Evolutionary conservation across 1,284 basidiomycete species (phyloP).

Genomic region (Ustilago vetiveriae): DNA sequence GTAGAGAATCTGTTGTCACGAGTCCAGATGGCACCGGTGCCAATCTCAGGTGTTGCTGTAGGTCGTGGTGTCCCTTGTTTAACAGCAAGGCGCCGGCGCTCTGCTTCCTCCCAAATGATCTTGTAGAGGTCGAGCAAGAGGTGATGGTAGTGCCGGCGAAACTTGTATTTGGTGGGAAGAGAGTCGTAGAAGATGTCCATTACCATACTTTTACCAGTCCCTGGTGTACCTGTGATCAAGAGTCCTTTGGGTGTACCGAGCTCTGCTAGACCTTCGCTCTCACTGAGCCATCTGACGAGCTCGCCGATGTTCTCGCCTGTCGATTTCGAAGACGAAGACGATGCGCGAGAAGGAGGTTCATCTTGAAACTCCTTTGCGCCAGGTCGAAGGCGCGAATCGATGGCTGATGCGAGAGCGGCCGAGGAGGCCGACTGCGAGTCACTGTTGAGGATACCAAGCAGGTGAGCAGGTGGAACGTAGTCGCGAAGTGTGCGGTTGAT

Average conservation of each 20-base stretch:
- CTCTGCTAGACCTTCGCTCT: slow-evolving; percentile 73
- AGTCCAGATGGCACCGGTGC: slow-evolving; percentile 66
- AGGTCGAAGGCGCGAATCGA: slow-evolving; percentile 23
- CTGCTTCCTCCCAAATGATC: slow-evolving; percentile 73
- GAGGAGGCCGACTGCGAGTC: slow-evolving; percentile 29
- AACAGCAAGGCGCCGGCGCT: slow-evolving; percentile 67
- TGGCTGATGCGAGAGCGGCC: slow-evolving; percentile 19
- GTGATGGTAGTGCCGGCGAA: slow-evolving; percentile 76
- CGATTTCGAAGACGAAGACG: background rate
- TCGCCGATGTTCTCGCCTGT: slow-evolving; percentile 50
- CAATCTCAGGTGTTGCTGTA: slow-evolving; percentile 39
- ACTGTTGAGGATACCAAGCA: slow-evolving; percentile 55
- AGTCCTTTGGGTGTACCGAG: slow-evolving; percentile 73
- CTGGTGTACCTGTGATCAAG: slow-evolving; percentile 71
- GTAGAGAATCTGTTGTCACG: slow-evolving; percentile 49
- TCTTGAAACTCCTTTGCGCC: slow-evolving; percentile 16
- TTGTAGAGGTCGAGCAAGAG: slow-evolving; percentile 77
- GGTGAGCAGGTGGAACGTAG: slow-evolving; percentile 71
- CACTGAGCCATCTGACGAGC: slow-evolving; percentile 72
- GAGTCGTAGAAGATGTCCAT: slow-evolving; percentile 76
- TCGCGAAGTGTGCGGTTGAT: slow-evolving; percentile 70
- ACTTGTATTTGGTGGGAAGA: slow-evolving; percentile 74
- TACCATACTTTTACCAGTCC: slow-evolving; percentile 74
- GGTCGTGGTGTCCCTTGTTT: slow-evolving; percentile 44
- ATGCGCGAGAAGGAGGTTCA: background rate